Base-by-base conservation (phyloP, 768 basidiomycete species). In the Hygrophorus russula region DNA sequence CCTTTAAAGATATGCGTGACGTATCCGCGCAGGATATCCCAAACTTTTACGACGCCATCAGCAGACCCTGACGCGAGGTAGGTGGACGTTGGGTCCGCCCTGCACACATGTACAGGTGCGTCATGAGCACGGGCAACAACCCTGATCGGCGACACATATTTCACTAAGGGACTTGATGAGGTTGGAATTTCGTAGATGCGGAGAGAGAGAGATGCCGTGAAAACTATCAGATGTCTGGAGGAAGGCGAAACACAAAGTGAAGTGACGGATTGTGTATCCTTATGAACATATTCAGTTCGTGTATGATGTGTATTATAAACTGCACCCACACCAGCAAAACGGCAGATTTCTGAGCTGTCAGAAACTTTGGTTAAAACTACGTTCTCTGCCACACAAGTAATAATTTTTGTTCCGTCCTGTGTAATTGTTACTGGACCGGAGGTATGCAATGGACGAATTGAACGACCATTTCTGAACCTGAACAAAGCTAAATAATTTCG, bases 1-100 rank as follows among this genome's bases (percentile, higher is more conserved):
- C 93, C 94, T 55, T 85, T 86, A 71, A 94, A 91, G 10, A 92
- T 73, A 59, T 99, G 96, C 0, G 96, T 99, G 27, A 87, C 77
- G 57, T 82, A 92, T 28, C 91, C 93, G 18, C 80, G 80, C 3
- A 70, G 62, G 36, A 92, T 79, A 58, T 96, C 83, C 92, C 92
- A 98, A 8, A 99, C 89, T 67, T 97, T 98, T 36, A 97, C 96
- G 27, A 88, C 74, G 17, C 96, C 94, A 51, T 99, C 96, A 5
- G 94, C 90, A 9, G 94, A 86, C 1, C 96, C 96, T 13, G 93
- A 94, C 5, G 96, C 96, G 50, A 97, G 73, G 51, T 94, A 84
- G 1, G 85, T 82, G 1, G 87, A 90, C 7, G 86, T 86, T 13
- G 82, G 88, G 65, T 89, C 93, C 11, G 76, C 62, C 49, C 72